Conservation (phyloP, 306 rosid species). For the Corylus heterophylla region DNA sequence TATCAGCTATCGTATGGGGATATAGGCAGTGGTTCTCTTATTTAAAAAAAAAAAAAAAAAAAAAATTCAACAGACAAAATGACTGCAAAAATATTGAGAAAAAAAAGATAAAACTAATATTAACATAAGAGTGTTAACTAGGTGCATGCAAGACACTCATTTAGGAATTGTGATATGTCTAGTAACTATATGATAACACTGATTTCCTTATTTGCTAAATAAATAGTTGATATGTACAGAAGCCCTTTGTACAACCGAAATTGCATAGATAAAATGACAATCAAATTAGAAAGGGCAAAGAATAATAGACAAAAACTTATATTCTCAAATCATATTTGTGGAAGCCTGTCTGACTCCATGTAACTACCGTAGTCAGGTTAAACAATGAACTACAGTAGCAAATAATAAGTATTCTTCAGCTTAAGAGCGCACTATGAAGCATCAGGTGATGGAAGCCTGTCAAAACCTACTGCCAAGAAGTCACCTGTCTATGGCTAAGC, state of each 20-base stretch:
- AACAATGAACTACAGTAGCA: constrained; percentile 20
- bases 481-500: constrained; percentile 19
- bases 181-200: background rate
- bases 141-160: background rate
- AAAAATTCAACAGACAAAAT: no score
- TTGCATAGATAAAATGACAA: constrained; percentile 13
- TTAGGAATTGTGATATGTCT: background rate
- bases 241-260: constrained; percentile 6
- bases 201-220: constrained; percentile 9
- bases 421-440: background rate
- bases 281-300: constrained; percentile 14
- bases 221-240: constrained; percentile 24
- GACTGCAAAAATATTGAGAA: background rate
- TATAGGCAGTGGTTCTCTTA: no score
- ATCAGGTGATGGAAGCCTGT: background rate
- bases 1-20: no score
- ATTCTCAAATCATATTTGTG: constrained; percentile 17
- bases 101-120: background rate
- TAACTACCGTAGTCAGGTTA: constrained; percentile 22
- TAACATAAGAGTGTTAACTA: background rate
- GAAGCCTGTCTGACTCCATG: constrained; percentile 14
- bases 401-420: constrained; percentile 9
- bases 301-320: constrained; percentile 19
- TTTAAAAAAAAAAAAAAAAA: no score
- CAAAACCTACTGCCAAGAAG: constrained; percentile 28